phyloP scores from a whole-genome alignment of 2,329 filamentous ascomycete genomes.

The Monilinia fructigena region DNA sequence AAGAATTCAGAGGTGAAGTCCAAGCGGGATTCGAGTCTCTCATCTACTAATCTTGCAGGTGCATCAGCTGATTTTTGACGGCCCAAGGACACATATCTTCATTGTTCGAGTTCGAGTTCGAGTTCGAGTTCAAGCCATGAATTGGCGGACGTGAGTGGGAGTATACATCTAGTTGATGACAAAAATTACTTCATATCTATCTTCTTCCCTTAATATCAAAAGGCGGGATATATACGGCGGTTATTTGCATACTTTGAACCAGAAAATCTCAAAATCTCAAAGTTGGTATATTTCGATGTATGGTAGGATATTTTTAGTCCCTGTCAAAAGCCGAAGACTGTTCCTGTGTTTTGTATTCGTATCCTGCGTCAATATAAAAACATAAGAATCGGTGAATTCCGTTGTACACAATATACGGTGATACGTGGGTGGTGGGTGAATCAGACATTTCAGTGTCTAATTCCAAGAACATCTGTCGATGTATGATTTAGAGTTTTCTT shows the following conservation, averaged over 20 bases:
- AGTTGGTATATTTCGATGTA: too few relatives aligned
- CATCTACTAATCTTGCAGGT: background rate
- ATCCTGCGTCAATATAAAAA: background rate
- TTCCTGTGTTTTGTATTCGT: background rate
- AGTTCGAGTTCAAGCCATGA: too few relatives aligned
- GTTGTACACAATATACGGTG: background rate
- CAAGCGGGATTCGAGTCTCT: background rate
- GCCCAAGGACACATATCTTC: background rate
- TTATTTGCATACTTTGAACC: background rate
- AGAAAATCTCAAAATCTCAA: too few relatives aligned
- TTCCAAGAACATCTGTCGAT: background rate
- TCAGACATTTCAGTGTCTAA: too few relatives aligned
- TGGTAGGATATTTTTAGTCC: background rate
- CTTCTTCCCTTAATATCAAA: too few relatives aligned
- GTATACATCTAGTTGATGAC: too few relatives aligned
- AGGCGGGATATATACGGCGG: too few relatives aligned
- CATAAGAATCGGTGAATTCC: background rate
- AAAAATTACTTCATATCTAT: too few relatives aligned
- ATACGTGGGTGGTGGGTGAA: too few relatives aligned
- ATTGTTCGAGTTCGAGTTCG: background rate
- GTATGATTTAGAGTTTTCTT: background rate
- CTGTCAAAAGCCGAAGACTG: background rate
- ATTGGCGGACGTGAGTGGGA: too few relatives aligned
- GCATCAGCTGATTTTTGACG: too few relatives aligned
- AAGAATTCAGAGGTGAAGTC: background rate